A percentile compares a stretch with the other conserved stretches of the same genome.
These are phyloP conservation scores for Coemansia sp. DNA, from an alignment of 192 early-diverging fungal genomes.

Conservation along the genomic window DNA sequence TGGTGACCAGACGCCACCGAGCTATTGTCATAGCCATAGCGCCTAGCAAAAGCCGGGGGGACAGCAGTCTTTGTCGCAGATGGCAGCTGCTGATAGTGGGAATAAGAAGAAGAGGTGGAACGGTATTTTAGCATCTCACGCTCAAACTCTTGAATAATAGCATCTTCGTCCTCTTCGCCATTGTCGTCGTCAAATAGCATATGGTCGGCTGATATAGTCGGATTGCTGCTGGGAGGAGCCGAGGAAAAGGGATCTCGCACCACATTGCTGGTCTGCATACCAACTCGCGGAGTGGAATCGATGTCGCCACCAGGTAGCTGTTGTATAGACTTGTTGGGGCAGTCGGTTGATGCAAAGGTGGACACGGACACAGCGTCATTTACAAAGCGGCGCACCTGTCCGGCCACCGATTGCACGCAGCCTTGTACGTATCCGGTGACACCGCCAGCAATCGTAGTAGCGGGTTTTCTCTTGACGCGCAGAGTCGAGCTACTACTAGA, in stretches of 20 bases:
- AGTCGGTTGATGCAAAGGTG: constrained; percentile 14
- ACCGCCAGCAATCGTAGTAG: not conserved
- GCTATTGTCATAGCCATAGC: constrained; percentile 5
- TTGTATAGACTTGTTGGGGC: too few relatives aligned
- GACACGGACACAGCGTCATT: constrained; percentile 30
- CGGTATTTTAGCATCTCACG: constrained; percentile 48
- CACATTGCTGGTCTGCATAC: too few relatives aligned
- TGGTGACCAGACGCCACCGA: not conserved
- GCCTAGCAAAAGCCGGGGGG: not conserved
- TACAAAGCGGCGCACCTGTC: constrained; percentile 45
- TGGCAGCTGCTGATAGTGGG: not conserved
- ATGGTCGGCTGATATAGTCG: constrained; percentile 14
- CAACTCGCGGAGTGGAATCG: too few relatives aligned
- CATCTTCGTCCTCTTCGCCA: too few relatives aligned
- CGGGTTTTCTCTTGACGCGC: not conserved
- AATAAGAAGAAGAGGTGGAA: not conserved
- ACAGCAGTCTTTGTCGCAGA: not conserved
- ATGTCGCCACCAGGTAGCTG: too few relatives aligned
- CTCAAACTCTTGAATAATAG: constrained; percentile 52
- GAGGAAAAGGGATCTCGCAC: constrained; percentile 43
- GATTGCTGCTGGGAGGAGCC: not conserved
- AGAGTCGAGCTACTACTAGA: not conserved
- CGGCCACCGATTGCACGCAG: constrained; percentile 44
- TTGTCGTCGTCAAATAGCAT: constrained; percentile 49
- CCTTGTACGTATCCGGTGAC: constrained; percentile 41